Base-by-base conservation (phyloP, 352 stramenopile genomes). In the Thalassiosira pacifica region DNA sequence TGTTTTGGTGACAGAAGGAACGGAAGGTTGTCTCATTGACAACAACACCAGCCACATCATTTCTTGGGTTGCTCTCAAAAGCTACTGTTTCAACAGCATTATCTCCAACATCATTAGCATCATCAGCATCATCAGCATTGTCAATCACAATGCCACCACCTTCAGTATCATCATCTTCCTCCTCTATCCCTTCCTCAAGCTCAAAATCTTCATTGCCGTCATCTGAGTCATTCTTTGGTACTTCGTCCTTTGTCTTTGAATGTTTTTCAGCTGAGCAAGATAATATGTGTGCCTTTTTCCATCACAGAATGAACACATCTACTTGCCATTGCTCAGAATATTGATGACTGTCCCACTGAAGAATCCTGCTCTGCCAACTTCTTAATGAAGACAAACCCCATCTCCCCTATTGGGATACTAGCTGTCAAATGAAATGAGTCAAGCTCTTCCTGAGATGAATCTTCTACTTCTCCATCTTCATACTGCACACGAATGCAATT, bases 261-360 rank as follows among this genome's bases (percentile, higher is more conserved):
- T 48, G 13, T 48, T 48, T 48, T 48, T 13, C 37, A 48, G 13
- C 37, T 48, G 37, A 48, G 6, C 37, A 48, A 61, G 22, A 61
- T 6, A 61, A n/a, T 27, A 61, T 61, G 52, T 6, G 24, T 66
- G 57, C 57, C 29, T 22, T 26, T 69, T 24, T 5, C 61, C 61
- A 24, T 69, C 31, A 26, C 32, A 53, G 26, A 53, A 69, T 19
- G 18, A 2, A 69, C 61, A 69, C 5, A 52, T 5, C 11, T 31
- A 13, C 31, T 69, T 69, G 6, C 26, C 19, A n/a, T 52, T 69
- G 2, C 16, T 26, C 2, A 53, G 22, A 69, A 75, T 64, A 2
- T 31, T 2, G 11, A 64, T 48, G 5, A 75, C 66, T 26, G 31
- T 24, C 63, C 69, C 69, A 52, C 11, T 69, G 69, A 52, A 69